These are phyloP conservation scores for Medicago lupulina DNA, from an alignment of 306 rosid species.

Conservation along the genomic window DNA sequence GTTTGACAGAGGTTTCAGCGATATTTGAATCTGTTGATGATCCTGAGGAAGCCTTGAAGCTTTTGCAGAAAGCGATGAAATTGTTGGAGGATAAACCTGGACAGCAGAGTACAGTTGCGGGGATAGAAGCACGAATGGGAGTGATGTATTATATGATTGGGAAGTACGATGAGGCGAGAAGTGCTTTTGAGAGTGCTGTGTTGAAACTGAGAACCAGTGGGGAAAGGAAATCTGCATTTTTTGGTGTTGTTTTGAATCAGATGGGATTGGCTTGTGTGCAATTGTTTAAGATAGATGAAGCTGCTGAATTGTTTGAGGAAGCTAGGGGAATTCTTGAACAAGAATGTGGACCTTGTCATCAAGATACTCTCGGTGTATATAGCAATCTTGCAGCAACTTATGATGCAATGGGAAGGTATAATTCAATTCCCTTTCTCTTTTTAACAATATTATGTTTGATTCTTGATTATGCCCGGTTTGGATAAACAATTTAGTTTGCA, in stretches of 20 bases:
- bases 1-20: conserved; percentile 92
- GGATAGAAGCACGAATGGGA: conserved; percentile 97
- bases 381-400: conserved; percentile 99
- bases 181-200: conserved; percentile 80
- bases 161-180: conserved; percentile 83
- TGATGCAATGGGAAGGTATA: conserved; percentile 99
- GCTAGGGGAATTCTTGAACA: conserved; percentile 93
- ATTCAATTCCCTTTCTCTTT: background rate
- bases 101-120: conserved; percentile 95
- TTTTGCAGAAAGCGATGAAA: conserved; percentile 81
- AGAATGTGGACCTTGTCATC: conserved; percentile 96
- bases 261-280: conserved; percentile 99
- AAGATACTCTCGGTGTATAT: conserved; percentile 95
- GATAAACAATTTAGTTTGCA: background rate
- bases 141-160: conserved; percentile 95
- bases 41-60: conserved; percentile 94
- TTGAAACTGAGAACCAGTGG: conserved; percentile 88
- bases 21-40: conserved; percentile 94
- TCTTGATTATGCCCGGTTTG: conserved; percentile 18
- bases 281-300: conserved; percentile 96
- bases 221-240: conserved; percentile 96
- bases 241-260: conserved; percentile 97
- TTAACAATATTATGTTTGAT: conserved; percentile 7
- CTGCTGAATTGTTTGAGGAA: conserved; percentile 95
- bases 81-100: conserved; percentile 97